A percentile compares a stretch with the other conserved stretches of the same genome.
These are phyloP conservation scores for Coniferiporia weirii DNA, from an alignment of 1,284 basidiomycete genomes.

Conservation along the genomic window DNA sequence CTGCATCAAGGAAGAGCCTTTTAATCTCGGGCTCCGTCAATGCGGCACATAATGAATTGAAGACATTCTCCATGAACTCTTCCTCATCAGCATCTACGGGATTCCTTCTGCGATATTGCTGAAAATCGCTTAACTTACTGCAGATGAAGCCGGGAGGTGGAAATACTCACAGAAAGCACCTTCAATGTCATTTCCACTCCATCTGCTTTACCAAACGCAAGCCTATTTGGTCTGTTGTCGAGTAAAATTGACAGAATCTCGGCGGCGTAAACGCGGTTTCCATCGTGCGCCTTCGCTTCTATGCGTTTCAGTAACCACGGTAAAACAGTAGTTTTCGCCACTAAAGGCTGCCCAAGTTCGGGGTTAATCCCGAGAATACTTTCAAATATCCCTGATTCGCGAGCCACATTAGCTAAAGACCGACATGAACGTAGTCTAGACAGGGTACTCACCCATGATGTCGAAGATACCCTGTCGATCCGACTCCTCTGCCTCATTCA, in stretches of 20 bases:
- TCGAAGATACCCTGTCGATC: conserved; percentile 90
- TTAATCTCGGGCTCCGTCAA: conserved; percentile 75
- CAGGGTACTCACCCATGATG: conserved; percentile 57
- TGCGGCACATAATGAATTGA: conserved; percentile 84
- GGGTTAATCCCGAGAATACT: conserved; percentile 87
- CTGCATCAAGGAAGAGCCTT: conserved; percentile 77
- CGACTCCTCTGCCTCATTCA: conserved; percentile 82
- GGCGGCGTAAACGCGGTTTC: conserved; percentile 83
- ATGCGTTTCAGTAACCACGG: conserved; percentile 82
- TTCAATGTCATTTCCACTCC: conserved; percentile 80
- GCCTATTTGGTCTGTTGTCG: conserved; percentile 57
- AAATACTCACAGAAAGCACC: conserved; percentile 68
- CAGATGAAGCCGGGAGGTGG: conserved; percentile 6
- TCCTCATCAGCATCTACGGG: conserved; percentile 84
- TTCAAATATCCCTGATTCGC: conserved; percentile 78
- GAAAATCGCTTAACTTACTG: conserved; percentile 1
- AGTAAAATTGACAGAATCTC: conserved; percentile 88
- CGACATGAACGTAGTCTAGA: neutral
- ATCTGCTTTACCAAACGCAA: conserved; percentile 59
- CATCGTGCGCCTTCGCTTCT: conserved; percentile 67
- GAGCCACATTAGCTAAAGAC: conserved; percentile 1
- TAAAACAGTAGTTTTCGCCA: conserved; percentile 70
- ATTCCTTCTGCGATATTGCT: conserved; percentile 85
- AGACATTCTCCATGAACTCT: conserved; percentile 97
- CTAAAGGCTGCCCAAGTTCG: conserved; percentile 62